Evolutionary conservation across 306 rosid species (phyloP), one percentile per base, ranked within the genome.

Genomic region (Cicer chorassanicum): DNA sequence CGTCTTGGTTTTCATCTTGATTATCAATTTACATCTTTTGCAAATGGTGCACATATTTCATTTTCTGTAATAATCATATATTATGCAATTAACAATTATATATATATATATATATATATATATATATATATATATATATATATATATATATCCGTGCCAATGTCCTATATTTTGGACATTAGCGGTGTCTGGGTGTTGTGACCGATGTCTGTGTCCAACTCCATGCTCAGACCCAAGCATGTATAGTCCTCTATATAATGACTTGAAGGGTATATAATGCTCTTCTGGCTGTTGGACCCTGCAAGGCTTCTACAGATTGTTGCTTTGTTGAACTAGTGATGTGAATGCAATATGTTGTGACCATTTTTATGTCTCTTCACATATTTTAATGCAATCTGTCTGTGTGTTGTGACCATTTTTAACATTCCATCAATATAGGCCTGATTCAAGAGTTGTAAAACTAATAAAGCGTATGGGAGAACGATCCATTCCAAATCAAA

Each of bases 401-500:
- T 29, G 34, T 29, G 4, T 29, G 34, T 29, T 68, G 38, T 84
- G 40, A 68, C 49, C 48, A 24, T 76, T 62, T 41, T 72, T 16
- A 69, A 29, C 39, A 74, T 76, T 84, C 50, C 21, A 74, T 50
- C 50, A 56, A 49, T 77, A 7, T 54, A 94, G 99, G 88, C 96
- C 97, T 65, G 97, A 94, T 86, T 9, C 68, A 70, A 89, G 99
- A 81, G 97, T 94, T 55, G 84, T 81, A 82, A 87, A 82, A 78
- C 82, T 92, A 57, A 87, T 94, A 55, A 81, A 89, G 78, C 90
- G 85, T 55, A 85, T 92, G 92, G 99, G 99, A 80, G 84, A 81
- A 56, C 84, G 74, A 38, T 5, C 78, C 8, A 83, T 86, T 64
- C 89, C 95, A 76, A 84, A 81, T 64, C 99, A 94, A 84, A 94